These are phyloP conservation scores for Ichthyophonus hoferi DNA, from an alignment of 208 protist species.

Conservation along the genomic window DNA sequence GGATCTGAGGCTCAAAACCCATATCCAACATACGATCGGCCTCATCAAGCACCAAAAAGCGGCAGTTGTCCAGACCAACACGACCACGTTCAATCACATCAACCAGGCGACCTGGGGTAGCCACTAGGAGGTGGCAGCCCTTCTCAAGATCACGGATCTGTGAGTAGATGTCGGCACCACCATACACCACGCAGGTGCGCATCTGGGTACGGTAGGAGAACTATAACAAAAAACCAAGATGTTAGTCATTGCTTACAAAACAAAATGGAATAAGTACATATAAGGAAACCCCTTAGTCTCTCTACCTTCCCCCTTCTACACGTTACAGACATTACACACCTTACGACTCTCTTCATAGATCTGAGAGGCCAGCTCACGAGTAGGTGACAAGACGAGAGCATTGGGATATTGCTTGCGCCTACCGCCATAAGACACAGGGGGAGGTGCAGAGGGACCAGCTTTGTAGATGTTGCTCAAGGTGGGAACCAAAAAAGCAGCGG, in stretches of 20 bases:
- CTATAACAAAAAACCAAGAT: slow-evolving; percentile 58
- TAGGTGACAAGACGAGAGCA: slow-evolving; percentile 86
- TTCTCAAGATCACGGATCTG: slow-evolving; percentile 91
- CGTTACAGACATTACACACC: background rate
- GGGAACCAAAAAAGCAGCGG: slow-evolving; percentile 93
- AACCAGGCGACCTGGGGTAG: slow-evolving; percentile 76
- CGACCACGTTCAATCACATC: slow-evolving; percentile 80
- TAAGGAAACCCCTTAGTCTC: background rate
- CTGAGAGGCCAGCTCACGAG: slow-evolving; percentile 87
- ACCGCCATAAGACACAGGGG: background rate
- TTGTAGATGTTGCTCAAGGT: slow-evolving; percentile 82
- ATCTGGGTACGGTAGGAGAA: slow-evolving; percentile 88
- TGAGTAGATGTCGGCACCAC: slow-evolving; percentile 83
- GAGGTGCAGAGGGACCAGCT: slow-evolving; percentile 15
- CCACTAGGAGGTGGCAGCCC: slow-evolving; percentile 83
- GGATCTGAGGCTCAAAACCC: slow-evolving; percentile 94
- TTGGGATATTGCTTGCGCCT: slow-evolving; percentile 73
- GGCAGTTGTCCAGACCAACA: slow-evolving; percentile 76
- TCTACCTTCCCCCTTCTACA: background rate
- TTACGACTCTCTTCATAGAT: slow-evolving; percentile 80
- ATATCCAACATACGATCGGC: slow-evolving; percentile 98
- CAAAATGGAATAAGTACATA: background rate
- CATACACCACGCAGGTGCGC: slow-evolving; percentile 91
- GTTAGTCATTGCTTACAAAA: background rate
- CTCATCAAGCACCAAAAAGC: slow-evolving; percentile 94